Percentiles rank a stretch among this genome's conserved stretches.
phyloP scores from a whole-genome alignment of 2,329 filamentous ascomycete species.

The Dendrostoma leiphaemia region DNA sequence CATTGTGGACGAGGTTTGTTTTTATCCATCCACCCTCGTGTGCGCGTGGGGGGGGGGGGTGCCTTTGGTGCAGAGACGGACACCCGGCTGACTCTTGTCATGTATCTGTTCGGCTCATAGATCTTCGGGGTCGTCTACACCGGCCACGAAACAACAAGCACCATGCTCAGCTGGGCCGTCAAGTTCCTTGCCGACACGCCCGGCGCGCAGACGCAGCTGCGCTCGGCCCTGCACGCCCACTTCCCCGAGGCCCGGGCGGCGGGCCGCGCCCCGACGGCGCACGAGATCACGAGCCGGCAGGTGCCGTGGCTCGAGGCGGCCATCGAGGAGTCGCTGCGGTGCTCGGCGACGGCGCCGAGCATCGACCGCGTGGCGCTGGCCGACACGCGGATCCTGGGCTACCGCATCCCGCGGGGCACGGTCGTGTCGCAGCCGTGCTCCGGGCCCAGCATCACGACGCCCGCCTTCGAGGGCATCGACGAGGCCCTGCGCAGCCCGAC shows the following conservation, averaged over 20 bases:
- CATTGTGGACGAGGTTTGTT: no score
- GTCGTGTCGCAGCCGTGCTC: no score
- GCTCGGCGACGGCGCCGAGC: slow-evolving; percentile 22
- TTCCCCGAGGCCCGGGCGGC: no score
- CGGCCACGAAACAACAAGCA: slow-evolving; percentile 27
- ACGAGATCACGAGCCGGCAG: slow-evolving; percentile 22
- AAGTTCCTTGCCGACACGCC: slow-evolving; percentile 29
- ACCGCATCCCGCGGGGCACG: slow-evolving; percentile 27
- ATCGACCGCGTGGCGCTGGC: slow-evolving; percentile 24
- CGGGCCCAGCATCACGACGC: no score
- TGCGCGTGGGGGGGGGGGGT: no score
- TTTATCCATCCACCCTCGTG: no score
- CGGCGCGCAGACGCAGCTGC: slow-evolving; percentile 26
- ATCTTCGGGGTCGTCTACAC: no score
- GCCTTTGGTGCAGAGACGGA: no score
- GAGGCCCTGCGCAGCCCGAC: no score
- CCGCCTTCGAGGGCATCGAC: no score
- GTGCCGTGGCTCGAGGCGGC: slow-evolving; percentile 31
- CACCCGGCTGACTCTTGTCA: no score
- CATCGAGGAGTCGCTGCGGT: slow-evolving; percentile 31
- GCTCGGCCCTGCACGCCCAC: slow-evolving; percentile 22
- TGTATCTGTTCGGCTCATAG: no score
- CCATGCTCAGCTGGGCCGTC: slow-evolving; percentile 24
- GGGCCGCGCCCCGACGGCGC: slow-evolving; percentile 22
- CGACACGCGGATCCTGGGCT: slow-evolving; percentile 28